Base-by-base conservation (phyloP, 352 stramenopile genomes). In the Globisporangium apiculatum region DNA sequence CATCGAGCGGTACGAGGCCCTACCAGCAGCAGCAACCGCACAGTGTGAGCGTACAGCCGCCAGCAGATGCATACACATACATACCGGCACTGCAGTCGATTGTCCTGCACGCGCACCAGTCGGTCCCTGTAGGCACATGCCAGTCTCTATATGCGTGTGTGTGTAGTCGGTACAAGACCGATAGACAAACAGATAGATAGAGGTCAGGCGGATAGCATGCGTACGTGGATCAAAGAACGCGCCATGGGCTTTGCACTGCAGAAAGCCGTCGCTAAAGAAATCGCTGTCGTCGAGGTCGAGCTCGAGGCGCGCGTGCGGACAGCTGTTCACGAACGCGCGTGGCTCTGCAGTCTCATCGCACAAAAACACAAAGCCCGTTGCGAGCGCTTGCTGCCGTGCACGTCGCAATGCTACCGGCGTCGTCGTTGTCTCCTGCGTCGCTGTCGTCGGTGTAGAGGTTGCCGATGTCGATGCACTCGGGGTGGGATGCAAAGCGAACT, bases 181-280 rank as follows among this genome's bases (percentile, higher is more conserved):
- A 3, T 31, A 31, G 24, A 31, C 24, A 31, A 31, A 31, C 24
- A 31, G 24, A 31, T 31, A 31, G 24, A 31, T 31, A 31, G 24
- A 31, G 24, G 3, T 31, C 24, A 31, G 24, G 24, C 24, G 24
- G 24, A 31, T 31, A 31, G 24, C 24, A n/a, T 41, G 58, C 67
- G 55, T 41, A 79, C 73, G 53, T 24, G 83, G 79, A 58, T 93
- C 83, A 57, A 93, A 93, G 66, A 89, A 87, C 12, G 83, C 80
- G 43, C 77, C 83, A 61, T 93, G 83, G 3, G 69, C 79, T 57
- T 93, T 93, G 73, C 83, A 93, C 58, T 88, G 77, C 48, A 93
- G 66, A 55, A 91, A 89, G 11, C 80, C 80, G 66, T 89, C 74
- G 54, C 65, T 76, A 63, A 91, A 88, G 60, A 93, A 93, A 59